Evolutionary conservation across 2,329 filamentous ascomycete species (phyloP).

Genomic region (Xylariaceae sp.): DNA sequence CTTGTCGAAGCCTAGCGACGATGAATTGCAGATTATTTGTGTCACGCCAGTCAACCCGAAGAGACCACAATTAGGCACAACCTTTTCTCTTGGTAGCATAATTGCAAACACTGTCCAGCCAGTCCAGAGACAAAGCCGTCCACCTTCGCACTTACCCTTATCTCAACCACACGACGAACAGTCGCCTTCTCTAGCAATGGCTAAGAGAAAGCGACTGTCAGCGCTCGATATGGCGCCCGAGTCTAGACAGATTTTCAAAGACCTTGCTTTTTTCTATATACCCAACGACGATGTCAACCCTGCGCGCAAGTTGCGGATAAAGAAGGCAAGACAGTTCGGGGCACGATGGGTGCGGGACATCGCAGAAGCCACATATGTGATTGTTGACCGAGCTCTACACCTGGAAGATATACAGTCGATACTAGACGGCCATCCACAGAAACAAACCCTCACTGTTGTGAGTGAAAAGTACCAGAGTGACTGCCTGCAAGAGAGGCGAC

Average conservation of each 20-base stretch:
- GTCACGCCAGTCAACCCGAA: conserved; percentile 16
- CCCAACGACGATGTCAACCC: conserved; percentile 73
- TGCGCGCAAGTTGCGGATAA: conserved; percentile 66
- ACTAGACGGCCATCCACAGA: conserved; percentile 37
- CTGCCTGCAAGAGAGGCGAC: conserved; percentile 52
- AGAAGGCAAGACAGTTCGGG: conserved; percentile 70
- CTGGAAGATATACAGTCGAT: conserved; percentile 61
- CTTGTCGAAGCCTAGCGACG: conserved; percentile 5
- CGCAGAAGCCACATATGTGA: conserved; percentile 65
- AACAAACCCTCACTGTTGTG: conserved; percentile 52
- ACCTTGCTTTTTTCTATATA: conserved; percentile 69
- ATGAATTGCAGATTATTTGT: conserved; percentile 21
- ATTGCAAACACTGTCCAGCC: conserved; percentile 19
- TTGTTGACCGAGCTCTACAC: conserved; percentile 67
- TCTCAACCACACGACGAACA: conserved; percentile 17
- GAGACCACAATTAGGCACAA: not conserved
- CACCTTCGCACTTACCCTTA: conserved; percentile 15
- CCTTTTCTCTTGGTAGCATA: conserved; percentile 3
- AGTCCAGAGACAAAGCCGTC: conserved; percentile 9
- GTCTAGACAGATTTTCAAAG: conserved; percentile 54
- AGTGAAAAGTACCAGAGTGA: conserved; percentile 67
- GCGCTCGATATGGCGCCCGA: conserved; percentile 46
- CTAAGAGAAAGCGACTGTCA: conserved; percentile 45
- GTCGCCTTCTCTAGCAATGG: conserved; percentile 26
- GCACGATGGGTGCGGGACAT: conserved; percentile 64